Evolutionary conservation across 495 filamentous ascomycete genomes (phyloP), one percentile per base, ranked within the genome.

Genomic region (Diplogelasinospora grovesii): DNA sequence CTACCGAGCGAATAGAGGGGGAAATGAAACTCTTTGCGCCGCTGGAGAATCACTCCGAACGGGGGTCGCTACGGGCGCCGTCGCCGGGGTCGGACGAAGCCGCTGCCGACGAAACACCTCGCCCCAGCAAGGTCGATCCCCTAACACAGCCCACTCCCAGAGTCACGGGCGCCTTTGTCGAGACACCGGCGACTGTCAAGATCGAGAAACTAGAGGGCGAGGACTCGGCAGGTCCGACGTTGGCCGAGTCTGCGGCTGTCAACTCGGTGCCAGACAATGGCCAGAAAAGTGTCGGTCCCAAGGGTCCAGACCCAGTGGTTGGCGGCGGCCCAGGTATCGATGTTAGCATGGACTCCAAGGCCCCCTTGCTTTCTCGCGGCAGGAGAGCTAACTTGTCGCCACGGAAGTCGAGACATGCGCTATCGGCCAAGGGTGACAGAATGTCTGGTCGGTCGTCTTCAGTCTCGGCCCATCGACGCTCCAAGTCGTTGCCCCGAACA

Each of bases 11-110:
- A 13, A 77, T 77, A 15, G 60, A 72, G 27, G 67, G 61, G 11
- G 73, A 77, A 46, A 66, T 72, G 50, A 66, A 64, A 24, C 64
- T 77, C 2, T 77, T 77, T 40, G 73, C 73, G 8, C 68, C 70
- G 0, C 54, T 57, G 32, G 73, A 76, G 21, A 69, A 69, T 39
- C 66, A 70, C 26, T 77, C 73, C 7, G 72, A 77, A 44, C 65
- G 58, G 22, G 67, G 71, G 15, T 76, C 73, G 6, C 49, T 71
- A 19, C 66, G 71, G 28, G 68, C 61, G 13, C 63, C 63, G 1
- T 77, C 73, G 10, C 69, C 68, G 8, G 45, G 53, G 21, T 43
- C 59, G 5, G 61, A 65, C 2, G 45, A 44, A 4, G 57, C 57
- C 11, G 25, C 15, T 6, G 13, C 35, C 5, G 63, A 70, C n/a